phyloP scores from a whole-genome alignment of 768 basidiomycete genomes.

The Mycena vulgaris region DNA sequence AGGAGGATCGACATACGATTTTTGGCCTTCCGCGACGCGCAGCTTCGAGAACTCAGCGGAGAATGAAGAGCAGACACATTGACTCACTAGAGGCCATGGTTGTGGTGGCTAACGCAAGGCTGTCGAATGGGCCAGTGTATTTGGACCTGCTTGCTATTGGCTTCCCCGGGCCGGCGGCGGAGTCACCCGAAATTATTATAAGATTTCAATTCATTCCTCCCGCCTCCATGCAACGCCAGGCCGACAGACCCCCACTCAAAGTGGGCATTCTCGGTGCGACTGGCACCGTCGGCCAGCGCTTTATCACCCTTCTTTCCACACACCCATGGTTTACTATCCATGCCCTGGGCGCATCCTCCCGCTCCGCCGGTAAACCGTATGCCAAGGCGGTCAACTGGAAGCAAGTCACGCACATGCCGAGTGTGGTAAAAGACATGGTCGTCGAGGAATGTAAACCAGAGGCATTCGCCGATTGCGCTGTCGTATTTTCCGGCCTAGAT shows the following conservation, averaged over 20 bases:
- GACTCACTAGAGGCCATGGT: constrained; percentile 34
- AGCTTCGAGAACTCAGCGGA: constrained; percentile 36
- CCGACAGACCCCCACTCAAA: constrained; percentile 35
- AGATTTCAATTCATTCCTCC: neutral
- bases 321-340: constrained; percentile 95
- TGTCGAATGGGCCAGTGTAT: constrained; percentile 5
- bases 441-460: constrained; percentile 86
- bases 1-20: constrained; percentile 58
- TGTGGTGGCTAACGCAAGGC: constrained; percentile 9
- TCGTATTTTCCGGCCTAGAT: constrained; percentile 97
- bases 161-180: constrained; percentile 13
- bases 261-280: constrained; percentile 92
- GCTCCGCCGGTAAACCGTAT: constrained; percentile 91
- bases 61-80: neutral
- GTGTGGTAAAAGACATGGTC: constrained; percentile 69
- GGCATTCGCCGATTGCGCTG: constrained; percentile 83
- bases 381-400: constrained; percentile 88
- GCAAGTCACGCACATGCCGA: constrained; percentile 83
- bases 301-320: constrained; percentile 86
- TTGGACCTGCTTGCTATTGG: neutral
- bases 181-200: no score
- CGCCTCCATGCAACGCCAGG: constrained; percentile 24
- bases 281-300: constrained; percentile 96
- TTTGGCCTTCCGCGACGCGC: constrained; percentile 58
- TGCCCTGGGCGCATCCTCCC: constrained; percentile 88